phyloP scores from a whole-genome alignment of 768 basidiomycete genomes.

The Suillus clintonianus region DNA sequence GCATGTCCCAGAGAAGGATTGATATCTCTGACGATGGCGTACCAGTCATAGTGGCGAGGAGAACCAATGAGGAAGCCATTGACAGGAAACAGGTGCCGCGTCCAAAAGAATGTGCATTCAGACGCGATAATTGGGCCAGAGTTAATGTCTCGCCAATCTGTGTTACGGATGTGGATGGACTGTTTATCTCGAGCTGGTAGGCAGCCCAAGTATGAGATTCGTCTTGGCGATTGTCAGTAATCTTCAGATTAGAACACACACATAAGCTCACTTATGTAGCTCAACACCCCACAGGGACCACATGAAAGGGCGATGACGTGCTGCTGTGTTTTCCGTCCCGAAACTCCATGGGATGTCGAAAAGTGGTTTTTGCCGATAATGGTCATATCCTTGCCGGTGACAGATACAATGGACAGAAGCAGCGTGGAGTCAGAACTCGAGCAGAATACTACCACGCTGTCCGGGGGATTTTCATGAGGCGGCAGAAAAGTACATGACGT shows the following conservation, averaged over 20 bases:
- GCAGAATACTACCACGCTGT: slow-evolving; percentile 20
- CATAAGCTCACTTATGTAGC: slow-evolving; percentile 46
- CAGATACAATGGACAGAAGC: slow-evolving; percentile 21
- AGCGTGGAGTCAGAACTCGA: slow-evolving; percentile 19
- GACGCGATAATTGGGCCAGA: slow-evolving; percentile 28
- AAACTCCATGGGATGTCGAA: slow-evolving; percentile 1
- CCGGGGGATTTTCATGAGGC: slow-evolving; percentile 10
- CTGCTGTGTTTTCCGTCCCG: neutral
- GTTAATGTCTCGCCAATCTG: slow-evolving; percentile 21
- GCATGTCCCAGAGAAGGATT: slow-evolving; percentile 69
- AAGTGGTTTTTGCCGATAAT: neutral
- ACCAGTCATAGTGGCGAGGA: slow-evolving; percentile 48
- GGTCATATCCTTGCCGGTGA: slow-evolving; percentile 9
- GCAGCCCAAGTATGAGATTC: slow-evolving; percentile 45
- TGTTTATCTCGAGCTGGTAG: slow-evolving; percentile 32
- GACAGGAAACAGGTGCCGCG: slow-evolving; percentile 43
- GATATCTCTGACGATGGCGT: slow-evolving; percentile 42
- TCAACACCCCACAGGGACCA: slow-evolving; percentile 50
- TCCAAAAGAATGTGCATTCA: neutral
- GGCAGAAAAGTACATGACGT: slow-evolving; percentile 30
- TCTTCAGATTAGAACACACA: neutral
- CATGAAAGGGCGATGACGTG: slow-evolving; percentile 21
- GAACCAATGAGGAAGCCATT: slow-evolving; percentile 57
- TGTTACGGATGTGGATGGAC: slow-evolving; percentile 25
- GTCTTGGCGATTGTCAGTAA: slow-evolving; percentile 31